Conservation (phyloP, 768 basidiomycete genomes). For the Psilocybe sp. region DNA sequence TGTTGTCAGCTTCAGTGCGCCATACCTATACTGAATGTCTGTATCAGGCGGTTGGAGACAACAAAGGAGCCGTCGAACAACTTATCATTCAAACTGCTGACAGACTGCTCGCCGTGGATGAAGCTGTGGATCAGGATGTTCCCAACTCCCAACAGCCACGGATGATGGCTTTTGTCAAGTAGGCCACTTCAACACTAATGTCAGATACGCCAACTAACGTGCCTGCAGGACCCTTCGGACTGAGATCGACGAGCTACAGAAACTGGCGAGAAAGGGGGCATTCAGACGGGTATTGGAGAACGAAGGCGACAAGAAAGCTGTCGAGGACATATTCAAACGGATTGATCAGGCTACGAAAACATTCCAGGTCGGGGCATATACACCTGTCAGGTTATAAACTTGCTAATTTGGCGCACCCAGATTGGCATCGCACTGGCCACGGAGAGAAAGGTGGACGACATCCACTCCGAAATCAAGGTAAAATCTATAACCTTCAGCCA, state of each 20-base stretch:
- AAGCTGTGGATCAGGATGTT: not conserved
- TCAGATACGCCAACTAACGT: not conserved
- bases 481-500: not conserved
- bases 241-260: not conserved
- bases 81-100: not conserved
- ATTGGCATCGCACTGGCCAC: not conserved
- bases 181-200: not conserved
- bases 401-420: not conserved
- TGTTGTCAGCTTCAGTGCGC: not conserved
- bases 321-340: not conserved
- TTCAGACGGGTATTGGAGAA: slow-evolving; percentile 5
- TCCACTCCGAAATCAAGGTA: not conserved
- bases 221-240: not conserved
- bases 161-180: not conserved
- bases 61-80: not conserved
- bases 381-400: not conserved
- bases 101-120: not conserved
- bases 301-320: slow-evolving; percentile 7
- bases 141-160: not conserved
- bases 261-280: not conserved
- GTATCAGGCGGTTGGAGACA: not conserved
- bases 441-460: not conserved
- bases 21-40: not conserved
- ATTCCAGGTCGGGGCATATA: slow-evolving; percentile 9
- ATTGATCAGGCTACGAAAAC: slow-evolving; percentile 11